Base-by-base conservation (phyloP, 2,329 filamentous ascomycete species). In the Aspergillus sclerotialis region DNA sequence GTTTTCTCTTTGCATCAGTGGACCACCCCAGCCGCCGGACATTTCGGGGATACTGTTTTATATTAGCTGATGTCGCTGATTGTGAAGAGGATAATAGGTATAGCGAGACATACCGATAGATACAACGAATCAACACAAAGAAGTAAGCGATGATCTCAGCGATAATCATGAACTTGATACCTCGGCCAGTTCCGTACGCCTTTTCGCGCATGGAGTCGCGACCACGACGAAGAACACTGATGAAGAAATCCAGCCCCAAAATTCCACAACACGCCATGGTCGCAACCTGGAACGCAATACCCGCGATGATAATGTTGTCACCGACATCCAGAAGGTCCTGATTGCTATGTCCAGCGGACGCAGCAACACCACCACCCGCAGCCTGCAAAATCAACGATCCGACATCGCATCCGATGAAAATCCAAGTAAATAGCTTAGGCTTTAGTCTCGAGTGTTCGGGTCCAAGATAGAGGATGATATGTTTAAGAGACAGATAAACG, bases 361-460 rank as follows among this genome's bases (percentile, higher is more conserved):
- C 73, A 2, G 78, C 73, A 29, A 78, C 61, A 32, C 68, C 75
- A 37, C 76, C 76, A 9, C 75, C 75, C 6, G 64, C 65, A 4
- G 72, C 74, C 52, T 80, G 76, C 4, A 79, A 56, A 9, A 75
- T 43, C n/a, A 81, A 66, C n/a, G 70, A 73, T 34, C 75, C 45
- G 27, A 79, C 43, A 43, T 80, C 77, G 46, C 71, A 75, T n/a
- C 60, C 49, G 43, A 80, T 72, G 56, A 80, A 80, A 39, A 78
- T 68, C 53, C 69, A 69, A 8, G 75, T 76, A 52, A 77, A 78
- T 33, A 67, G 60, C 5, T 58, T 54, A 5, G 71, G 67, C 26
- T 60, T 63, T 34, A 74, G 58, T 16, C 63, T 60, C 14, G 69
- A 72, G 40, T 68, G 57, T 32, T 68, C 53, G 2, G 61, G 53